Evolutionary conservation across 1,284 basidiomycete genomes (phyloP).

Genomic region (Microbotryum violaceum): DNA sequence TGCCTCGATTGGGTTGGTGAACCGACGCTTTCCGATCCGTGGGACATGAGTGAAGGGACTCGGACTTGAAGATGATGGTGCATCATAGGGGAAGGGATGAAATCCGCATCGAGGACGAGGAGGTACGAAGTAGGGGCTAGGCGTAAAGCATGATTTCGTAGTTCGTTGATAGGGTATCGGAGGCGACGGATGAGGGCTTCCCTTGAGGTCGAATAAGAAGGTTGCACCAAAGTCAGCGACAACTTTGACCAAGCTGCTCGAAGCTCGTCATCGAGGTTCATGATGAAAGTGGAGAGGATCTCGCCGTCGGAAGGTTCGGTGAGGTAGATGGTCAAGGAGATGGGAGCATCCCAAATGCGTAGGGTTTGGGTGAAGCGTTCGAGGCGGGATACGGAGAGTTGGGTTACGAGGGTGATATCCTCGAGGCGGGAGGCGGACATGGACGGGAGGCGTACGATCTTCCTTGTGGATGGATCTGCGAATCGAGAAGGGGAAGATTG

Average conservation of each 20-base stretch:
- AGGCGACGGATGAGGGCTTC: constrained; percentile 9
- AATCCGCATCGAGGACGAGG: constrained; percentile 24
- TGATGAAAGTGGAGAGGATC: not conserved
- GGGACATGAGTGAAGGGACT: constrained; percentile 6
- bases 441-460: not conserved
- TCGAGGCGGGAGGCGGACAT: not conserved
- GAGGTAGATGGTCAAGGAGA: constrained; percentile 21
- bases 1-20: constrained; percentile 15
- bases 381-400: constrained; percentile 19
- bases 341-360: constrained; percentile 12
- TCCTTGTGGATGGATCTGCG: not conserved
- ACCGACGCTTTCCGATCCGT: too few species aligned
- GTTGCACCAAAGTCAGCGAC: constrained; percentile 16
- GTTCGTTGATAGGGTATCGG: constrained; percentile 26
- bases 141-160: constrained; percentile 16
- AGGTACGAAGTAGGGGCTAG: not conserved
- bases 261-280: not conserved
- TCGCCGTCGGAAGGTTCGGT: constrained; percentile 12
- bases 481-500: not conserved
- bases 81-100: constrained; percentile 19
- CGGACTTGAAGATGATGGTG: constrained; percentile 9
- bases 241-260: not conserved
- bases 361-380: constrained; percentile 17
- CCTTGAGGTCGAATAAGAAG: constrained; percentile 5
- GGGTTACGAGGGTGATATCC: constrained; percentile 22